Conservation (phyloP, 345 rosid species). For the Dipteronia sinensis region DNA sequence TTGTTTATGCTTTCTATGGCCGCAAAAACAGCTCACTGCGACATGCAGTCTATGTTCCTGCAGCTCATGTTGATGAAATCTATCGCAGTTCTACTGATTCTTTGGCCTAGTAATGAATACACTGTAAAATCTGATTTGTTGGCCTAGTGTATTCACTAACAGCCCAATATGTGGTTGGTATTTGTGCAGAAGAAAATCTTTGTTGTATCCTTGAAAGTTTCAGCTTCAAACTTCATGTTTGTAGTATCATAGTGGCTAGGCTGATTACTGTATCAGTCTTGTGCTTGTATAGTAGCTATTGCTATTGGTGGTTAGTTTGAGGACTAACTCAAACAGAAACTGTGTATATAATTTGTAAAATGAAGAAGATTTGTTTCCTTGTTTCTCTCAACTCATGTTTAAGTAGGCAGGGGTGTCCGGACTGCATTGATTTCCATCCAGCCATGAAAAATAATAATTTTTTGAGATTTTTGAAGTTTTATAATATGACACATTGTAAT, state of each 20-base stretch:
- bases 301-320: conserved; percentile 2
- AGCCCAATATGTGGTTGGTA: not conserved
- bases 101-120: conserved; percentile 28
- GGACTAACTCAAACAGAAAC: not conserved
- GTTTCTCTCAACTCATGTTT: no score
- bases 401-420: no score
- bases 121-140: conserved; percentile 17
- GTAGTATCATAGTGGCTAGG: conserved; percentile 8
- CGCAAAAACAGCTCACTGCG: conserved; percentile 62
- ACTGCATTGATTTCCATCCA: no score
- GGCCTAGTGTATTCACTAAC: conserved; percentile 24
- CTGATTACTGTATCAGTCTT: conserved; percentile 11
- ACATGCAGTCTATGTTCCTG: conserved; percentile 70
- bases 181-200: conserved; percentile 1
- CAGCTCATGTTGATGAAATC: conserved; percentile 60
- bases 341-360: conserved; percentile 12
- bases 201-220: conserved; percentile 14
- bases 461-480: no score
- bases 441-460: no score
- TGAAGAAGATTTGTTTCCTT: not conserved
- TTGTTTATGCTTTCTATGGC: conserved; percentile 71
- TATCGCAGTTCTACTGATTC: conserved; percentile 44
- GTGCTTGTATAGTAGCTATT: conserved; percentile 4
- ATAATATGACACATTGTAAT: no score
- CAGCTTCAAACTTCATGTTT: not conserved